Conservation (phyloP, 768 basidiomycete genomes). For the Kwoniella heveanensis region DNA sequence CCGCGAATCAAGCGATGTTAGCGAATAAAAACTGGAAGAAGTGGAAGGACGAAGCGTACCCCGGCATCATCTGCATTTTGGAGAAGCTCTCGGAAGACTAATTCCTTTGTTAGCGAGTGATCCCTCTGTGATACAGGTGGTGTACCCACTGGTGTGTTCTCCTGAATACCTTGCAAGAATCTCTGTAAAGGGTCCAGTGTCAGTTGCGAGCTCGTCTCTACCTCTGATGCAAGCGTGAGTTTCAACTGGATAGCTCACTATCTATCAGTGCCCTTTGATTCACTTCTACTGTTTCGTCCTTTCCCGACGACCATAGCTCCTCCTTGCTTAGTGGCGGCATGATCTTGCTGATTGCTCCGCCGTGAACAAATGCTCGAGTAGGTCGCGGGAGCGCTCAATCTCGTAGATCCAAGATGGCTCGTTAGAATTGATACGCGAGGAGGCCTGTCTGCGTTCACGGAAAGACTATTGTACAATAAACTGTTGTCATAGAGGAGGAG, state of each 20-base stretch:
- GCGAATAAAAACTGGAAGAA: neutral
- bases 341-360: no score
- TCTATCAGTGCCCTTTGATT: slow-evolving; percentile 96
- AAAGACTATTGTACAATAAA: no score
- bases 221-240: no score
- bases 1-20: neutral
- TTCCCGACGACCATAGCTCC: slow-evolving; percentile 40
- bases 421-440: no score
- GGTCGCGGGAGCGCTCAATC: no score
- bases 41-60: slow-evolving; percentile 19
- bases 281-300: slow-evolving; percentile 62
- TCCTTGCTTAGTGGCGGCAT: slow-evolving; percentile 47
- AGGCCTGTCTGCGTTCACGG: no score
- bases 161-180: slow-evolving; percentile 93
- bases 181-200: slow-evolving; percentile 35
- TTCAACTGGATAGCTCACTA: slow-evolving; percentile 59
- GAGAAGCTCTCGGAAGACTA: slow-evolving; percentile 77
- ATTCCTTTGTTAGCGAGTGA: slow-evolving; percentile 8
- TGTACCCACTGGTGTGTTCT: slow-evolving; percentile 72
- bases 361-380: no score
- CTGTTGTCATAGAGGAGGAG: no score
- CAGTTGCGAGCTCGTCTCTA: neutral
- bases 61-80: slow-evolving; percentile 96
- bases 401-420: no score
- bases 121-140: neutral